Evolutionary conservation across 768 basidiomycete genomes (phyloP).

Genomic region (Clitopilus hobsonii): DNA sequence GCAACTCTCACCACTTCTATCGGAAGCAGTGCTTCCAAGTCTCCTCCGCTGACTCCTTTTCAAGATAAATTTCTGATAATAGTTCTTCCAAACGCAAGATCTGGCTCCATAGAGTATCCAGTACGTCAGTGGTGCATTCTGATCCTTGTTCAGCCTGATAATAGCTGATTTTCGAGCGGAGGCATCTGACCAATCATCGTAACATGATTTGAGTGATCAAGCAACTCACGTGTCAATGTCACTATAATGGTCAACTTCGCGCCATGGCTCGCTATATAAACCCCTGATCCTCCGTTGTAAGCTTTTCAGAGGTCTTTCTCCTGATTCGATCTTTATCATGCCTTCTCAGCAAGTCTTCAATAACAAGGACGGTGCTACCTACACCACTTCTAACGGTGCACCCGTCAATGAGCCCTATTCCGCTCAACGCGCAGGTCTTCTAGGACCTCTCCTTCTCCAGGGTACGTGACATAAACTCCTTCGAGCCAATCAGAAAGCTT

Average conservation of each 20-base stretch:
- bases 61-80: too few relatives aligned
- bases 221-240: not conserved
- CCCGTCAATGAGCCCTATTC: slow-evolving; percentile 74
- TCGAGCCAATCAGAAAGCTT: not conserved
- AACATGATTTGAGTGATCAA: not conserved
- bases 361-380: slow-evolving; percentile 52
- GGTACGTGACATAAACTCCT: slow-evolving; percentile 36
- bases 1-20: too few relatives aligned
- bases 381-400: slow-evolving; percentile 86
- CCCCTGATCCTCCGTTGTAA: slow-evolving; percentile 9
- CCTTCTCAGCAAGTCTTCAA: slow-evolving; percentile 57
- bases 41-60: too few relatives aligned
- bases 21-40: too few relatives aligned
- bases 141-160: not conserved
- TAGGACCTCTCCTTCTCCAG: slow-evolving; percentile 87
- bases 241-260: not conserved
- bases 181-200: not conserved
- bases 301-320: slow-evolving; percentile 8
- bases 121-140: not conserved
- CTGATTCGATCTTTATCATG: slow-evolving; percentile 37
- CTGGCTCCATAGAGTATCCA: not conserved
- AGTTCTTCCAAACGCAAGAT: not conserved
- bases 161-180: not conserved
- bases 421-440: slow-evolving; percentile 65
- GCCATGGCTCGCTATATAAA: slow-evolving; percentile 5